phyloP scores from a whole-genome alignment of 2,329 filamentous ascomycete species.

The Botrytis tulipae region DNA sequence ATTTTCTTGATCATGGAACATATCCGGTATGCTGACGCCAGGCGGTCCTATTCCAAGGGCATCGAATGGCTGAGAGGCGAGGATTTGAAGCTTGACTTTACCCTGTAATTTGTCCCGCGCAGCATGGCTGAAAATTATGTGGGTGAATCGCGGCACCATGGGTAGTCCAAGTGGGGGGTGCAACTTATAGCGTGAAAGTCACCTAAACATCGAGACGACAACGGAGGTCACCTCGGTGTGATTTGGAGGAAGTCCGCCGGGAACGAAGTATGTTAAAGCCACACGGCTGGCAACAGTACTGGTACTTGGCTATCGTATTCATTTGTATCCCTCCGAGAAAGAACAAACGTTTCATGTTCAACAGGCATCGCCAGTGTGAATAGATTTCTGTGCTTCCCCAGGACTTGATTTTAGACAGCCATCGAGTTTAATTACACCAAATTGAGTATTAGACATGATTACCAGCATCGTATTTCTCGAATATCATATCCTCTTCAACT shows the following conservation, averaged over 20 bases:
- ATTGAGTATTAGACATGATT: not conserved
- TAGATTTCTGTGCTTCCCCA: constrained; percentile 8
- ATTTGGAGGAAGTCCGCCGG: constrained; percentile 1
- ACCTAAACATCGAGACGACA: constrained; percentile 3
- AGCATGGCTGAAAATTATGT: constrained; percentile 7
- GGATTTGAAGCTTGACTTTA: constrained; percentile 4
- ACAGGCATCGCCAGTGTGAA: not conserved
- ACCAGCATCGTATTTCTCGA: not conserved
- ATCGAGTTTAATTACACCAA: not conserved
- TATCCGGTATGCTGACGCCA: constrained; percentile 6
- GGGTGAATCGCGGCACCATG: constrained; percentile 16
- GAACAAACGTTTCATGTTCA: constrained; percentile 9
- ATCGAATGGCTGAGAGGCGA: constrained; percentile 10
- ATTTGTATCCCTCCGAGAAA: not conserved
- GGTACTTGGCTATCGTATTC: not conserved
- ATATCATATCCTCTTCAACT: not conserved
- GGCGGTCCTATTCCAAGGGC: not conserved
- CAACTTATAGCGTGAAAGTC: constrained; percentile 2
- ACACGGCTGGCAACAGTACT: constrained; percentile 7
- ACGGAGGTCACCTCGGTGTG: constrained; percentile 10
- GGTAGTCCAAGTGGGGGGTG: constrained; percentile 2
- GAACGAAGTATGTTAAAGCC: constrained; percentile 5
- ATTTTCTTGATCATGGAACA: not conserved
- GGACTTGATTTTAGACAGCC: not conserved
- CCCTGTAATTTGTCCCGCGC: constrained; percentile 9